phyloP scores from a whole-genome alignment of 2,329 filamentous ascomycete genomes.

The Paecilomyces sp. region DNA sequence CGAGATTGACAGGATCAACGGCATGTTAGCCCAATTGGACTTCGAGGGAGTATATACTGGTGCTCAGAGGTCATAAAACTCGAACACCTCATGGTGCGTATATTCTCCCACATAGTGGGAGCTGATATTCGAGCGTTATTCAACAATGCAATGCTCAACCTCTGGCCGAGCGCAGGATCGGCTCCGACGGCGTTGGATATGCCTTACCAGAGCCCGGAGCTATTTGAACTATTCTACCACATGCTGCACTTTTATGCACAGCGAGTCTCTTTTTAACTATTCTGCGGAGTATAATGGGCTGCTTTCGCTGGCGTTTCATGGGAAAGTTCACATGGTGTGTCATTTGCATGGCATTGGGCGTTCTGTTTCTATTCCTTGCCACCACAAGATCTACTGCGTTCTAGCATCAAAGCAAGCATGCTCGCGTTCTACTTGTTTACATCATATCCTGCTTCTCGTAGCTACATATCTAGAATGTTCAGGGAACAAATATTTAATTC shows the following conservation, averaged over 20 bases:
- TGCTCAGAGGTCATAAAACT: background rate
- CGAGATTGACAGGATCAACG: slow-evolving; percentile 64
- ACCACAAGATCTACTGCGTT: background rate
- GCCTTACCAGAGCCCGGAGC: background rate
- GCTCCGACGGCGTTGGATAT: background rate
- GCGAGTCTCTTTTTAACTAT: background rate
- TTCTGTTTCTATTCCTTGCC: slow-evolving; percentile 6
- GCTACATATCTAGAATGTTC: background rate
- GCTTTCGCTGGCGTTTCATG: slow-evolving; percentile 9
- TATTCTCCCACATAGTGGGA: background rate
- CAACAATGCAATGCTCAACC: background rate
- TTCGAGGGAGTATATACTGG: slow-evolving; percentile 46
- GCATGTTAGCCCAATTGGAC: slow-evolving; percentile 62
- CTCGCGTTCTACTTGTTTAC: background rate
- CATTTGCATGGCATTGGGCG: slow-evolving; percentile 22
- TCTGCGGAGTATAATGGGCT: background rate
- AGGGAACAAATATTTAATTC: background rate
- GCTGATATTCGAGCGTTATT: background rate
- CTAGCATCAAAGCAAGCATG: background rate
- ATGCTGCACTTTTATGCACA: background rate
- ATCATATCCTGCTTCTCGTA: background rate
- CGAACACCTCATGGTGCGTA: background rate
- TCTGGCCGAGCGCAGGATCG: background rate
- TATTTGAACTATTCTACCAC: background rate
- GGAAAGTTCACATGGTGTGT: slow-evolving; percentile 4